phyloP scores from a whole-genome alignment of 2,329 filamentous ascomycete species.

The Pseudogymnoascus sp. region DNA sequence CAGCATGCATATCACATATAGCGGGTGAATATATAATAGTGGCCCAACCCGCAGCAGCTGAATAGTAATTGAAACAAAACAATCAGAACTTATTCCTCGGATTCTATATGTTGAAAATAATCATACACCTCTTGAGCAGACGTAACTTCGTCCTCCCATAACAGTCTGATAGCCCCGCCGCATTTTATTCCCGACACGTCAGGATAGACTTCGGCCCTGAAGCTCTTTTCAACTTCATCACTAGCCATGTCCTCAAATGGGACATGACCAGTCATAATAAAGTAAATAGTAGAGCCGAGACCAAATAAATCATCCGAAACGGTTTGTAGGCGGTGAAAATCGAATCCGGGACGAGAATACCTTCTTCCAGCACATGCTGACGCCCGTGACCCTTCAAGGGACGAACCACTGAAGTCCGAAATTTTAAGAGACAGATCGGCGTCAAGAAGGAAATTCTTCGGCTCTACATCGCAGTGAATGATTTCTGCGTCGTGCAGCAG shows the following conservation, averaged over 20 bases:
- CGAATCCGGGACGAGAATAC: slow-evolving; percentile 23
- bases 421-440: slow-evolving; percentile 31
- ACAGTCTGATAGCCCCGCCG: slow-evolving; percentile 26
- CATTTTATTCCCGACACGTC: slow-evolving; percentile 23
- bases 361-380: slow-evolving; percentile 20
- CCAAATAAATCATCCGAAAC: slow-evolving; percentile 30
- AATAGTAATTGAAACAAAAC: not conserved
- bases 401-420: slow-evolving; percentile 32
- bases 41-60: not conserved
- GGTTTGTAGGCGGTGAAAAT: slow-evolving; percentile 23
- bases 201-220: slow-evolving; percentile 26
- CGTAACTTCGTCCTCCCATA: slow-evolving; percentile 23
- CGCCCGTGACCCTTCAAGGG: slow-evolving; percentile 24
- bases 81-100: not conserved
- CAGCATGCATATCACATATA: not conserved
- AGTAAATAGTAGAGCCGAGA: slow-evolving; percentile 32
- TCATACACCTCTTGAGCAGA: slow-evolving; percentile 7
- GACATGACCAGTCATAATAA: slow-evolving; percentile 29
- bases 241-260: slow-evolving; percentile 28
- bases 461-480: slow-evolving; percentile 35
- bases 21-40: not conserved
- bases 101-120: not conserved
- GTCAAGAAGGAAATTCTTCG: slow-evolving; percentile 35
- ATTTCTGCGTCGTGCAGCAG: slow-evolving; percentile 32
- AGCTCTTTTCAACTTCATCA: slow-evolving; percentile 26